Conservation (phyloP, 73 alveolate genomes). For the Paramecium sonneborni region DNA sequence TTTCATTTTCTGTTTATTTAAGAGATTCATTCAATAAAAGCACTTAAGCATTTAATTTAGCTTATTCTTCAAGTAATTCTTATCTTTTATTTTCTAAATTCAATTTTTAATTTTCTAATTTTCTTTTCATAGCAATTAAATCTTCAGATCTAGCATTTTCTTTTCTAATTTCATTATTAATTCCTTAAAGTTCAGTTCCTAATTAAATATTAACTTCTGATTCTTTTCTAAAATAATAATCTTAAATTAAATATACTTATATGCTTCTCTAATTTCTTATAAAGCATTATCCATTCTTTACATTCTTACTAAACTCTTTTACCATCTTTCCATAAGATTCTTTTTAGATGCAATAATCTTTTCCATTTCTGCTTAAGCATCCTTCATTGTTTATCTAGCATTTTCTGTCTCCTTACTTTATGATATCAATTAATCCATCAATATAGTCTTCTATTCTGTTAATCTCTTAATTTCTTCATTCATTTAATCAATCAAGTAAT, state of each 20-base stretch:
- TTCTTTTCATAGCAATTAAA: constrained; percentile 82
- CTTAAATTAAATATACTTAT: constrained; percentile 67
- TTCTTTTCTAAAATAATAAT: constrained; percentile 71
- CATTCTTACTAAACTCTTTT: constrained; percentile 79
- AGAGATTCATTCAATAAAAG: constrained; percentile 85
- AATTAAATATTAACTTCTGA: constrained; percentile 66
- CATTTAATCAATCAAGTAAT: constrained; percentile 86
- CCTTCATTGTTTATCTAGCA: constrained; percentile 90
- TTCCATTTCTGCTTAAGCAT: constrained; percentile 87
- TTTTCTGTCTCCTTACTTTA: constrained; percentile 88
- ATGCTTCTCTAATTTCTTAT: constrained; percentile 77
- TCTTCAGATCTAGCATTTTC: constrained; percentile 91
- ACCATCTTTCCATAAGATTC: constrained; percentile 85
- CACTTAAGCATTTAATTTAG: constrained; percentile 82
- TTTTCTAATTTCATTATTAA: constrained; percentile 79
- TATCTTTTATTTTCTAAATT: constrained; percentile 73
- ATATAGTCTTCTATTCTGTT: constrained; percentile 80
- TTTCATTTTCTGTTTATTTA: constrained; percentile 87
- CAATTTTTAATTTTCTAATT: constrained; percentile 82
- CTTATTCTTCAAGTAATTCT: constrained; percentile 86
- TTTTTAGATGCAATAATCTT: constrained; percentile 85
- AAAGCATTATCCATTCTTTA: constrained; percentile 79
- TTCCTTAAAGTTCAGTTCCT: constrained; percentile 72
- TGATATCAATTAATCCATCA: constrained; percentile 80
- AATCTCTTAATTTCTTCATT: constrained; percentile 88